Evolutionary conservation across 2,329 filamentous ascomycete genomes (phyloP), one percentile per base, ranked within the genome.

Genomic region (Aotearoamyces nothofagi): DNA sequence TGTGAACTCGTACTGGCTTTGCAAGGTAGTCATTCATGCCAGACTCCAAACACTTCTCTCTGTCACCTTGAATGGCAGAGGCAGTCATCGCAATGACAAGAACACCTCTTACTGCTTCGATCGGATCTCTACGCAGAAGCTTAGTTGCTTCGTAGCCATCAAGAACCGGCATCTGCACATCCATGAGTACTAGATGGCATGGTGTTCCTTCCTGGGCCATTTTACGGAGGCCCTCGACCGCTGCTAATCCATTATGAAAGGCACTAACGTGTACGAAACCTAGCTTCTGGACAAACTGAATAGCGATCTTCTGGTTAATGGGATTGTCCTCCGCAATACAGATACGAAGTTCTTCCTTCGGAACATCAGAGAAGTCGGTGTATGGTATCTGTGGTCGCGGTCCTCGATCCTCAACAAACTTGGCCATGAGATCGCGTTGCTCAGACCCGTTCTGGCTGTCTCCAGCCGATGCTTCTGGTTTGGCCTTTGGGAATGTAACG

Each of bases 51-150:
- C 87, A 94, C 55, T 92, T 94, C 50, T 96, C 87, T 26, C 86
- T 67, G 49, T 96, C 87, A 11, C 87, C 87, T 49, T 90, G 80
- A 36, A 96, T 96, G 3, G 87, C 87, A 15, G 78, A 86, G 1
- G 87, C 87, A 1, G 87, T 96, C 87, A 96, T 94, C 31, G 87
- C 87, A 42, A 96, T 94, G 27, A 96, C 80, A n/a, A 94, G 61
- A 2, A 92, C 71, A 39, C 81, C 75, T 29, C 81, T 67, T 8
- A 96, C 82, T 5, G 69, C 67, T 19, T 83, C 76, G 33, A 83
- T 68, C 0, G 69, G 51, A 50, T 94, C 84, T 40, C 71, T 70
- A 7, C 86, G 75, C 24, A 94, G 72, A 33, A 83, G 66, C 39
- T 78, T 78, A 1, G 86, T 94, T 1, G 86, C 84, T 52, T 92